Evolutionary conservation across 345 rosid genomes (phyloP).

Genomic region (Durio zibethinus): DNA sequence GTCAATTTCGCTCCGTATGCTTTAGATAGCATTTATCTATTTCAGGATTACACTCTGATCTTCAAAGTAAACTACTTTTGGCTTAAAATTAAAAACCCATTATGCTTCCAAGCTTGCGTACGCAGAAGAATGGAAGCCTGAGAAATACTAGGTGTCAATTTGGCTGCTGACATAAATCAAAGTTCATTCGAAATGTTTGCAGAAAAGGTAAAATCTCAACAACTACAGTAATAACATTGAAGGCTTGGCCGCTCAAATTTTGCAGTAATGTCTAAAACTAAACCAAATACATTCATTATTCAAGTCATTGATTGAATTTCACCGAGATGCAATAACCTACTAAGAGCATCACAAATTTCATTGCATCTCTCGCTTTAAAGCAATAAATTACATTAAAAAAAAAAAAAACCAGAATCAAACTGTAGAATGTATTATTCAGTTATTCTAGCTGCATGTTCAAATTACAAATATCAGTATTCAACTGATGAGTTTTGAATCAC

Average conservation of each 20-base stretch:
- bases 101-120: neutral
- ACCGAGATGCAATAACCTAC: neutral
- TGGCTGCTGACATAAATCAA: neutral
- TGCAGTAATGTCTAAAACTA: neutral
- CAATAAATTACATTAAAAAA: neutral
- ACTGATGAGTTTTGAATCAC: slow-evolving; percentile 2
- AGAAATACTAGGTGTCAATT: neutral
- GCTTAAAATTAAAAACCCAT: neutral
- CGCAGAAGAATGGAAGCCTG: neutral
- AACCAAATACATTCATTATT: neutral
- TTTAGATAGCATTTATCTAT: neutral
- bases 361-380: neutral
- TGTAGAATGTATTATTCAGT: neutral
- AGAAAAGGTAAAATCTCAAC: neutral
- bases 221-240: neutral
- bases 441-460: neutral
- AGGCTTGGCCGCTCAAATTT: neutral
- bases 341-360: neutral
- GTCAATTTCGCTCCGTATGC: neutral
- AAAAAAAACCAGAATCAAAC: neutral
- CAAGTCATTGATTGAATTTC: neutral
- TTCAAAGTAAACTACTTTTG: neutral
- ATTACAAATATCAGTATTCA: neutral
- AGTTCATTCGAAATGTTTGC: neutral
- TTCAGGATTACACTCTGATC: neutral